A percentile compares a stretch with the other conserved stretches of the same genome.
phyloP scores from a whole-genome alignment of 2,329 filamentous ascomycete genomes.

The Epichloe glyceriae region DNA sequence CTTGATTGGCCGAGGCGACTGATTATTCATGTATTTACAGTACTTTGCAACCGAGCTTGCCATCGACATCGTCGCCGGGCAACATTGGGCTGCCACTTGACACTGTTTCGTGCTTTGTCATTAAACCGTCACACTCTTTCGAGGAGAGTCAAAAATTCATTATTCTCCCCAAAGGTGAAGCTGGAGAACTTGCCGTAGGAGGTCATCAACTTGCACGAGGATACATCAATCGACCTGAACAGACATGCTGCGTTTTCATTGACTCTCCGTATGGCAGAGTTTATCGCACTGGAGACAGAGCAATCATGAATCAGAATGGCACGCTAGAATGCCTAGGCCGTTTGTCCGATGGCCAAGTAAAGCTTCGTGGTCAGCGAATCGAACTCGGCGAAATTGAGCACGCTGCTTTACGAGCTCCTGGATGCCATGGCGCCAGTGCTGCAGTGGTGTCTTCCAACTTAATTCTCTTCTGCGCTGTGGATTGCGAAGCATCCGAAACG shows the following conservation, averaged over 20 bases:
- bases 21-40: constrained; percentile 21
- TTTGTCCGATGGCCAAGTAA: constrained; percentile 69
- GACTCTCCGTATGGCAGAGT: constrained; percentile 53
- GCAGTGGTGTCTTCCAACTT: constrained; percentile 54
- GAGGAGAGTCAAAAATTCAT: constrained; percentile 22
- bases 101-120: constrained; percentile 67
- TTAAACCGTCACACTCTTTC: constrained; percentile 30
- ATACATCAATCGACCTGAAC: constrained; percentile 70
- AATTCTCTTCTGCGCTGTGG: constrained; percentile 59
- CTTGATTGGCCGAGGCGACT: neutral
- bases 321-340: constrained; percentile 74
- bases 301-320: constrained; percentile 51
- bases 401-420: constrained; percentile 45
- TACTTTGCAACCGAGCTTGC: constrained; percentile 56
- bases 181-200: constrained; percentile 71
- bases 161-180: constrained; percentile 50
- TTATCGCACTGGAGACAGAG: constrained; percentile 80
- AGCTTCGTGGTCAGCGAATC: constrained; percentile 71
- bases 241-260: constrained; percentile 62
- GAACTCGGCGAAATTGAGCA: constrained; percentile 71
- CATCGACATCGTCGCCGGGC: constrained; percentile 40
- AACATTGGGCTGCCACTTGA: constrained; percentile 69
- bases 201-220: constrained; percentile 66
- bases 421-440: constrained; percentile 53
- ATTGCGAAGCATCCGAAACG: constrained; percentile 21